A percentile compares a stretch with the other conserved stretches of the same genome.
Conservation (phyloP, 331 rosid species). For the Arachis monticola region DNA sequence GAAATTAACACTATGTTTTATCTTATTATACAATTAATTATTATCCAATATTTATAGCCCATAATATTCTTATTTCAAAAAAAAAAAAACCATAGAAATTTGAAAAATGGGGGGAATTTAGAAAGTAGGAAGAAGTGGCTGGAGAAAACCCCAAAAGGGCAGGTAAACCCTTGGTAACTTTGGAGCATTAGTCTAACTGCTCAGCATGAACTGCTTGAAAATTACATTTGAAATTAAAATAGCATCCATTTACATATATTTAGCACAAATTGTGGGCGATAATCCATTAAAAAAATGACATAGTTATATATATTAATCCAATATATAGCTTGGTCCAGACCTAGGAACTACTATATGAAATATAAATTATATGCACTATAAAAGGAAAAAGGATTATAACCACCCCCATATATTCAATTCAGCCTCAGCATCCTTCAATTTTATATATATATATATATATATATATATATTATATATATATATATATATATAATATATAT, state of each 20-base stretch:
- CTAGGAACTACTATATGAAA: neutral
- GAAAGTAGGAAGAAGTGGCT: conserved; percentile 42
- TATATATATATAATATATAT: too few species aligned
- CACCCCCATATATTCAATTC: neutral
- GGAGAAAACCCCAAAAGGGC: conserved; percentile 44
- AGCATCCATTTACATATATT: conserved; percentile 33
- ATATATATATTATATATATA: too few species aligned
- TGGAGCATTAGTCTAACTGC: conserved; percentile 32
- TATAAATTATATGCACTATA: conserved; percentile 11
- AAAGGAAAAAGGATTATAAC: neutral
- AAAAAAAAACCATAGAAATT: neutral
- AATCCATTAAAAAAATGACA: conserved; percentile 9
- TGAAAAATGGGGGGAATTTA: conserved; percentile 22
- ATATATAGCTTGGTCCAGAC: conserved; percentile 3
- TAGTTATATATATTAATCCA: neutral
- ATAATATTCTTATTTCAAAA: conserved; percentile 9
- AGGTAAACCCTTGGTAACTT: conserved; percentile 41
- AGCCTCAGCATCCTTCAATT: conserved; percentile 5
- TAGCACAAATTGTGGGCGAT: neutral
- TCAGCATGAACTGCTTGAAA: conserved; percentile 42
- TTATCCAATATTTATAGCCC: neutral
- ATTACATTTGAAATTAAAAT: conserved; percentile 35
- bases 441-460: neutral
- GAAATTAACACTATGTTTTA: too few species aligned
- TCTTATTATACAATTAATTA: too few species aligned